Conservation (phyloP, 2,329 filamentous ascomycete species). For the Drechslera avenae region DNA sequence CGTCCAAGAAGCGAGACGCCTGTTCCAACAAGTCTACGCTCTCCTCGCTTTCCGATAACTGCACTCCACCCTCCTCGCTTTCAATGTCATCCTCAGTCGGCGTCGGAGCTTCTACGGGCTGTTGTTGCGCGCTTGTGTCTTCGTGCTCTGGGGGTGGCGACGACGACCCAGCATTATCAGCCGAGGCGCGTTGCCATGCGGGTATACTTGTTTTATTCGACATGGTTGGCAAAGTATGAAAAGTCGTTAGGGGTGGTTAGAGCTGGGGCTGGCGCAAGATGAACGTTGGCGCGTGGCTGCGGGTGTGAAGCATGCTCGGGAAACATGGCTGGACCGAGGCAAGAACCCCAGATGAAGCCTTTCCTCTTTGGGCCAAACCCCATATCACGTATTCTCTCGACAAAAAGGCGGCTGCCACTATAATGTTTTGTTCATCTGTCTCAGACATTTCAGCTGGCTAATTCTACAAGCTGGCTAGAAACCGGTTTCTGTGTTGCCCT, state of each 20-base stretch:
- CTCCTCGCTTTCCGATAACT: constrained; percentile 3
- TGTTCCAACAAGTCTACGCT: constrained; percentile 60
- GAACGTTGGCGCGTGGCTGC: constrained; percentile 5
- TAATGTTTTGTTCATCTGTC: not conserved
- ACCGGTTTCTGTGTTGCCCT: constrained; percentile 81
- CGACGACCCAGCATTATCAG: constrained; percentile 14
- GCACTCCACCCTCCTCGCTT: constrained; percentile 5
- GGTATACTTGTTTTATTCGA: constrained; percentile 37
- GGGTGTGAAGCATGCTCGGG: constrained; percentile 18
- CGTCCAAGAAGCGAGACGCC: constrained; percentile 75
- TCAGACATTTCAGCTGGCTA: too few relatives aligned
- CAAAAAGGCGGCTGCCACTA: not conserved
- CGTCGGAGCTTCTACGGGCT: constrained; percentile 22
- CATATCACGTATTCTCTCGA: not conserved
- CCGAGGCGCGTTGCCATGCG: constrained; percentile 42
- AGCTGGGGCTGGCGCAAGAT: constrained; percentile 2
- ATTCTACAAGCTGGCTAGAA: not conserved
- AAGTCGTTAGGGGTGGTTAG: not conserved
- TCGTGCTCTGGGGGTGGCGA: constrained; percentile 14
- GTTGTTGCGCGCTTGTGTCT: constrained; percentile 22
- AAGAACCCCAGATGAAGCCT: constrained; percentile 14
- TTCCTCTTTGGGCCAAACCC: constrained; percentile 6
- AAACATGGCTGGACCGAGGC: constrained; percentile 30
- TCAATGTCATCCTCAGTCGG: constrained; percentile 15
- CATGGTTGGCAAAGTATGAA: constrained; percentile 11